Evolutionary conservation across 495 filamentous ascomycete species (phyloP).

Genomic region (Halenospora varia): DNA sequence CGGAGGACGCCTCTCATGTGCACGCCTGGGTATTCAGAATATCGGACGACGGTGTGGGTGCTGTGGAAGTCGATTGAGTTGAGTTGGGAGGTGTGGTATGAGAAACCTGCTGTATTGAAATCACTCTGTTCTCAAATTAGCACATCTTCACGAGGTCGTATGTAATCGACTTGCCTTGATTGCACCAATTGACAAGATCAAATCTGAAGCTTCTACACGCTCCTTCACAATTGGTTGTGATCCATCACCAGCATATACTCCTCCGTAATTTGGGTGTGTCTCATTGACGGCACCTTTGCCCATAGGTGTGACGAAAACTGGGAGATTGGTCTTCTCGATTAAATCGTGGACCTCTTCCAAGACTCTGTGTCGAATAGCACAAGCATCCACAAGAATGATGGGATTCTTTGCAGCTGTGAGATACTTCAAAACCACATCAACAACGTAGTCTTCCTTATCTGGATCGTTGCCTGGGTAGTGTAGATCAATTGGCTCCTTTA

Average conservation of each 20-base stretch:
- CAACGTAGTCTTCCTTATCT: conserved; percentile 79
- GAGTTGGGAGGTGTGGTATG: conserved; percentile 75
- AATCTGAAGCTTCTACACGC: conserved; percentile 73
- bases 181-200: conserved; percentile 78
- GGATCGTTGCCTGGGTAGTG: conserved; percentile 57
- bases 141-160: too few relatives aligned
- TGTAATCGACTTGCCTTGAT: conserved; percentile 50
- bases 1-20: conserved; percentile 83
- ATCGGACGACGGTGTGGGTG: conserved; percentile 67
- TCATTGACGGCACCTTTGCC: conserved; percentile 88
- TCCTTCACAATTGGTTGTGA: conserved; percentile 66
- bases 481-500: conserved; percentile 69
- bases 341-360: conserved; percentile 73
- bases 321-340: conserved; percentile 71
- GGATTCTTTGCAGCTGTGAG: conserved; percentile 73
- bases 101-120: conserved; percentile 82
- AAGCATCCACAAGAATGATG: conserved; percentile 86
- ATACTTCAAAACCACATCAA: conserved; percentile 72
- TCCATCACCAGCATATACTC: conserved; percentile 84
- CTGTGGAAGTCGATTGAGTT: conserved; percentile 88
- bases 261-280: conserved; percentile 68
- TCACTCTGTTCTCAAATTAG: conserved; percentile 54
- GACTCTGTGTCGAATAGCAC: conserved; percentile 75
- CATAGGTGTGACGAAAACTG: conserved; percentile 87
- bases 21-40: conserved; percentile 79